Percentiles rank a stretch among this genome's conserved stretches.
phyloP scores from a whole-genome alignment of 2,329 filamentous ascomycete genomes.

The Colletotrichum scovillei region DNA sequence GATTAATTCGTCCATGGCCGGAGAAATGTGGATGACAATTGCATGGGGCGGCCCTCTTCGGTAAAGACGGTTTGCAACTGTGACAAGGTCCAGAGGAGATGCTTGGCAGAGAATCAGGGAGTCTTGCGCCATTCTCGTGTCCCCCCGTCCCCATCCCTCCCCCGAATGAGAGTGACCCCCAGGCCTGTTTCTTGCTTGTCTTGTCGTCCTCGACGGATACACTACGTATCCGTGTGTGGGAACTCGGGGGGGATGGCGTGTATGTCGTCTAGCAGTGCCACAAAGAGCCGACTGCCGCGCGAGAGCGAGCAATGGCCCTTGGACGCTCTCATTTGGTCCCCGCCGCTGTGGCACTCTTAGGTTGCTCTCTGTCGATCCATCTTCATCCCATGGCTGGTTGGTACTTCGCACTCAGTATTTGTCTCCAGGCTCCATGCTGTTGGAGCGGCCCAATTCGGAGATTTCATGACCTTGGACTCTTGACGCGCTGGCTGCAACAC shows the following conservation, averaged over 20 bases:
- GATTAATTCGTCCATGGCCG: constrained; percentile 26
- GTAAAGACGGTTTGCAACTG: constrained; percentile 41
- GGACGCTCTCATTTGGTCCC: constrained; percentile 24
- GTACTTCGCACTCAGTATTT: constrained; percentile 8
- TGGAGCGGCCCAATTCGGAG: constrained; percentile 31
- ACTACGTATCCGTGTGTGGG: constrained; percentile 15
- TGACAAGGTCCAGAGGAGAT: constrained; percentile 32
- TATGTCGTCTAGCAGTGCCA: constrained; percentile 30
- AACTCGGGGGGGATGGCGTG: constrained; percentile 24
- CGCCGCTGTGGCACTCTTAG: constrained; percentile 19
- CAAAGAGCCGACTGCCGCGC: constrained; percentile 33
- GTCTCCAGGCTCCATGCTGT: constrained; percentile 31
- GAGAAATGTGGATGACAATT: constrained; percentile 23
- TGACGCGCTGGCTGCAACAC: constrained; percentile 24
- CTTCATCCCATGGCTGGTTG: constrained; percentile 26
- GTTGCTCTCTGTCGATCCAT: constrained; percentile 27
- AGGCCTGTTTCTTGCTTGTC: constrained; percentile 31
- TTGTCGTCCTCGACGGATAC: background rate
- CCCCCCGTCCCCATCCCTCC: constrained; percentile 13
- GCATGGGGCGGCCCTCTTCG: constrained; percentile 38
- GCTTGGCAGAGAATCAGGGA: constrained; percentile 32
- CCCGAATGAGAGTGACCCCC: constrained; percentile 9
- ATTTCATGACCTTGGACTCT: constrained; percentile 24
- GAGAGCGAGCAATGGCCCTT: constrained; percentile 19
- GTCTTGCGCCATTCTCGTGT: constrained; percentile 32